These are phyloP conservation scores for Fusarium xyrophilum DNA, from an alignment of 2,329 filamentous ascomycete genomes.

Conservation along the genomic window DNA sequence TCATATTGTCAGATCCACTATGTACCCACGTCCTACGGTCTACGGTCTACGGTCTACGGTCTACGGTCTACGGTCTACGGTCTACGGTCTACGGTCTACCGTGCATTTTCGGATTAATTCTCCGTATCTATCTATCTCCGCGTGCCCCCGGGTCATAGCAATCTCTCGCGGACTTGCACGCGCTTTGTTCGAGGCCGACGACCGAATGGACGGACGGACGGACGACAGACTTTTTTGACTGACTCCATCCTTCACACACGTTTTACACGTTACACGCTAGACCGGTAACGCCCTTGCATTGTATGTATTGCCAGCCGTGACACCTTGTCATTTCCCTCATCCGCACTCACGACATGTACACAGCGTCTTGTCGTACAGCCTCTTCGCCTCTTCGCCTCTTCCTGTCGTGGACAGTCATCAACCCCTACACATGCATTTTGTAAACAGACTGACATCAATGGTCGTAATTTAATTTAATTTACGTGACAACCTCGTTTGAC, in stretches of 20 bases:
- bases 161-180: background rate
- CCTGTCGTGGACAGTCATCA: background rate
- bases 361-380: constrained; percentile 4
- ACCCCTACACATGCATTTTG: background rate
- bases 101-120: constrained; percentile 15
- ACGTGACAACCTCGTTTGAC: constrained; percentile 25
- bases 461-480: constrained; percentile 6
- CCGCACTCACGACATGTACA: background rate
- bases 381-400: background rate
- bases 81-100: background rate
- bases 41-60: no score
- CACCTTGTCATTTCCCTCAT: constrained; percentile 7
- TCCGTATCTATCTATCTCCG: constrained; percentile 20
- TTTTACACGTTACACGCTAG: constrained; percentile 3
- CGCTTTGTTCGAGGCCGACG: constrained; percentile 5
- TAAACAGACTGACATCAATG: background rate
- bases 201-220: background rate
- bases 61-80: no score
- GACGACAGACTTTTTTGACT: background rate
- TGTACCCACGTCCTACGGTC: background rate
- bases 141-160: background rate
- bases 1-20: background rate
- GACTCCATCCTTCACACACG: background rate
- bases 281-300: constrained; percentile 12
- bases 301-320: background rate